Base-by-base conservation (phyloP, 257 asterid genomes). In the Catharanthus roseus region DNA sequence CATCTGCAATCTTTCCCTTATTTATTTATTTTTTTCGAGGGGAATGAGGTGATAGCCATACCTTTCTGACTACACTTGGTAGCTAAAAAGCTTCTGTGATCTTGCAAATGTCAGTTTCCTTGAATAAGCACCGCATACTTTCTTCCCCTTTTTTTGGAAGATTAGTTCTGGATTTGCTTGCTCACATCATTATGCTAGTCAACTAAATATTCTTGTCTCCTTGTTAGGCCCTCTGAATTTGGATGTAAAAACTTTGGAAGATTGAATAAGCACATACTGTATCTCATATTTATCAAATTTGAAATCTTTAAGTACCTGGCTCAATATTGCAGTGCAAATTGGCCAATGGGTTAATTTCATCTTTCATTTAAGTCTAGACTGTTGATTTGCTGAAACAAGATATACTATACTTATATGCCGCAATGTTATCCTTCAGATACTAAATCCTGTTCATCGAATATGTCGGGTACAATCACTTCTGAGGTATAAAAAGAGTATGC, bases 381-480 rank as follows among this genome's bases (percentile, higher is more conserved):
- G 36, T 69, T 36, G 54, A 21, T 47, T 38, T 16, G 3, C 7
- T 41, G 67, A 39, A 56, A 61, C 6, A 18, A 28, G 44, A 36
- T 6, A 12, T 18, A 33, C 7, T 33, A 34, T 11, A 34, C 34
- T 61, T 18, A 19, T 44, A 50, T 64, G 34, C 19, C 60, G 5
- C 13, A 38, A 12, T 51, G 56, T 42, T 73, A 50, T 45, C 29
- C 39, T 87, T 68, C 81, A 93, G 98, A 81, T 90, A 77, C 41
- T 86, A 63, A 67, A 81, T 42, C 87, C 97, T 33, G 79, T 86
- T 62, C 69, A 82, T 58, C 78, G 86, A 65, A 36, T 90, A 67
- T 77, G 90, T 51, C 88, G 83, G 38, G 75, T 89, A 34, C 84
- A 78, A 39, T 71, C 93, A 13, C 77, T 78, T 73, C 75, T 89